Percentiles rank a stretch among this genome's conserved stretches.
These are phyloP conservation scores for Wickerhamomyces sydowiorum DNA, from an alignment of 805 yeast species.

Conservation along the genomic window DNA sequence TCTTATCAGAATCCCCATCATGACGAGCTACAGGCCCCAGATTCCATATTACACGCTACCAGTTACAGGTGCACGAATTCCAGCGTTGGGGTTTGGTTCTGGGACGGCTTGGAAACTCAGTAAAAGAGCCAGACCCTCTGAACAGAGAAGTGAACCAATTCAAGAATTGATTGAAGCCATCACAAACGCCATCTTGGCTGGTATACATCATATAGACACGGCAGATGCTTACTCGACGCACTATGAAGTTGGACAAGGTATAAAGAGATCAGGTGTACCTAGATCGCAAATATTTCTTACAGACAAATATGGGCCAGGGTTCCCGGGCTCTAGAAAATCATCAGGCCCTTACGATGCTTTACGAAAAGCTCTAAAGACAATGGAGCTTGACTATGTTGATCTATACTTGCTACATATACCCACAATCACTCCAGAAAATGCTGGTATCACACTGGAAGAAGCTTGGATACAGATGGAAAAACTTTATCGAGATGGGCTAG, in stretches of 20 bases:
- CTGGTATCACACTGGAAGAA: constrained; percentile 28
- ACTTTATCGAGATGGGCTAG: constrained; percentile 46
- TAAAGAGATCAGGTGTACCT: constrained; percentile 32
- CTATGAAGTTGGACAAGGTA: constrained; percentile 47
- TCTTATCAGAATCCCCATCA: too few species aligned
- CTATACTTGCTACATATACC: constrained; percentile 58
- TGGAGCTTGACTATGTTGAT: constrained; percentile 50
- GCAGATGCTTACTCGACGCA: constrained; percentile 61
- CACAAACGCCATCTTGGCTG: constrained; percentile 35
- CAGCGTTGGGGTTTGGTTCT: constrained; percentile 41
- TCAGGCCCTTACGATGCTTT: constrained; percentile 40
- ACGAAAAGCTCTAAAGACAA: constrained; percentile 35
- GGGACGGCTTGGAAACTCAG: constrained; percentile 41
- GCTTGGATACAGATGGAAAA: constrained; percentile 54
- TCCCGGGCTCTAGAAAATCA: constrained; percentile 19
- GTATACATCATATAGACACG: constrained; percentile 57
- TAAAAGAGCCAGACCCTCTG: constrained; percentile 13
- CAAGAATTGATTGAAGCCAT: constrained; percentile 20
- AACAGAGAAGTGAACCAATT: constrained; percentile 20
- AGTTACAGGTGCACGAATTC: constrained; percentile 35
- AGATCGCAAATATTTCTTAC: constrained; percentile 50
- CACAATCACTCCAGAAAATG: constrained; percentile 32
- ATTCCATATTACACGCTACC: constrained; percentile 19
- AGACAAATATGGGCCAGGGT: constrained; percentile 42
- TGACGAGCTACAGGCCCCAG: constrained; percentile 8